Evolutionary conservation across 2,329 filamentous ascomycete genomes (phyloP), one percentile per base, ranked within the genome.

Genomic region (Pseudopyrenochaeta lycopersici): DNA sequence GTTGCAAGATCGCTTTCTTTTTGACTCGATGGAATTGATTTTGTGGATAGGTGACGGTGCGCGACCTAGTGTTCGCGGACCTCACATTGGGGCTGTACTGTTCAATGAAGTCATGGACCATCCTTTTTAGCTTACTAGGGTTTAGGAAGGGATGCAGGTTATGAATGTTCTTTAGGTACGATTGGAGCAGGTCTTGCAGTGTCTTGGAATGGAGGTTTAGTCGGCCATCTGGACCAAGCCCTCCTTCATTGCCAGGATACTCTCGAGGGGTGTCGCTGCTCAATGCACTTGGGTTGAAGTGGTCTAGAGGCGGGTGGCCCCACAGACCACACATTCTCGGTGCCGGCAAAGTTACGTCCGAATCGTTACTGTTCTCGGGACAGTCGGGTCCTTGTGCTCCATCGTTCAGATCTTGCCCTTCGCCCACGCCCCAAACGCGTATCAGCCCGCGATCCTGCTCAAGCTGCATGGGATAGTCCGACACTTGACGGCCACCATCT

Each of bases 391-490:
- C n/a, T n/a, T n/a, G n/a, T n/a, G n/a, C n/a, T n/a, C n/a, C n/a
- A n/a, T n/a, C n/a, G n/a, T n/a, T 84, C 20, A 81, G 80, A 63
- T 88, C 87, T 21, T 84, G 80, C 27, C 90, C 90, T 75, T 96
- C 91, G 3, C 92, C 92, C 54, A 88, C 85, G 1, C 92, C 92
- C 74, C 90, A 92, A 1, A 94, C 80, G 21, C 90, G 86, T 35
- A 96, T 80, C 6, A 90, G 76, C 1, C 92, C 92, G 27, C 92
- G 85, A 51, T 83, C 83, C 67, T 91, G 86, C 73, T 96, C 92
- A 46, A 88, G 81, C 23, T 86, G 82, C 73, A 95, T 90, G 0
- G 92, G 91, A 71, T 92, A 96, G 30, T 84, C 71, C 14, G 61
- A 63, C 12, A 72, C 58, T 3, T 60, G 51, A 20, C 90, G 85